A percentile compares a stretch with the other conserved stretches of the same genome.
Conservation (phyloP, 2,329 filamentous ascomycete genomes). For the Hypoxylon sp. region DNA sequence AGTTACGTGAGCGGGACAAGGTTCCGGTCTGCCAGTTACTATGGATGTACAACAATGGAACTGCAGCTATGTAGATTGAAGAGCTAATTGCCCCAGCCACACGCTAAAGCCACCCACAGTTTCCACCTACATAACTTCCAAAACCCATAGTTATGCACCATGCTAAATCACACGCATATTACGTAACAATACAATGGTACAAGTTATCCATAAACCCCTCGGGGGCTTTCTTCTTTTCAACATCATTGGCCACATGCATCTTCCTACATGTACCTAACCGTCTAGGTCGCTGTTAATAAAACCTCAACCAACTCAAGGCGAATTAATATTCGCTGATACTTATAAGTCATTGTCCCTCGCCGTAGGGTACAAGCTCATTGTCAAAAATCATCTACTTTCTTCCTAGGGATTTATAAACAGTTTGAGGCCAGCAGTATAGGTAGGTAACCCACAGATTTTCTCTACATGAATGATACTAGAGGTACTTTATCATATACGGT, state of each 20-base stretch:
- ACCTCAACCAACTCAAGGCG: background rate
- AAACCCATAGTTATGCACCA: background rate
- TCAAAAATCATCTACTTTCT: background rate
- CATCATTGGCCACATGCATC: too few species aligned
- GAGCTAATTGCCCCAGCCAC: conserved; percentile 15
- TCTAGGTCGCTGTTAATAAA: background rate
- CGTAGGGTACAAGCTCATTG: background rate
- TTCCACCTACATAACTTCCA: background rate
- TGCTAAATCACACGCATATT: conserved; percentile 1
- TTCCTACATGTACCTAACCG: too few species aligned
- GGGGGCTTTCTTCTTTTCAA: too few species aligned
- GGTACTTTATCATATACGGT: too few species aligned
- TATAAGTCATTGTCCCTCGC: background rate
- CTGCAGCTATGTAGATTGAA: conserved; percentile 13
- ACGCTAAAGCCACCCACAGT: conserved; percentile 6
- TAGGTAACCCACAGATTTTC: background rate
- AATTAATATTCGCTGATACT: background rate
- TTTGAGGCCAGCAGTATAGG: too few species aligned
- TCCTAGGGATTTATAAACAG: background rate
- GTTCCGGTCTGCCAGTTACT: background rate
- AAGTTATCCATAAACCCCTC: too few species aligned
- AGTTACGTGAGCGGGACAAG: conserved; percentile 42
- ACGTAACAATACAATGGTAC: background rate
- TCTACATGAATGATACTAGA: too few species aligned
- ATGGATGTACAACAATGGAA: conserved; percentile 6